Evolutionary conservation across 352 stramenopile genomes (phyloP).

Genomic region (Aphanomyces astaci): DNA sequence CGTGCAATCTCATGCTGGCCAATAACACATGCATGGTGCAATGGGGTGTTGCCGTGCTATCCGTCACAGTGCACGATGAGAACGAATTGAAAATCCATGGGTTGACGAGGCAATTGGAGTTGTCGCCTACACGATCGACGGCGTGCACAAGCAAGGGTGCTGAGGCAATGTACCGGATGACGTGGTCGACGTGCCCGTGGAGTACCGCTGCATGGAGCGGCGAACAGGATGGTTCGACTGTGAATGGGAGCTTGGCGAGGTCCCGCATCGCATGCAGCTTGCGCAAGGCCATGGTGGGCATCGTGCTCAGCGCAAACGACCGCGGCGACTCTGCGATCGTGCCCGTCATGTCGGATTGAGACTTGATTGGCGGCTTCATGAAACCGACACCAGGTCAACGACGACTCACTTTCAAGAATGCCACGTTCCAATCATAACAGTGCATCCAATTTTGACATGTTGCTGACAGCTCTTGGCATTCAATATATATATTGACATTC

Average conservation of each 20-base stretch:
- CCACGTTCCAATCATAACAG: not conserved
- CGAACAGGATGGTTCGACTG: not conserved
- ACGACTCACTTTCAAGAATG: not conserved
- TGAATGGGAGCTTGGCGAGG: not conserved
- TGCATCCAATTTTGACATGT: too few species aligned
- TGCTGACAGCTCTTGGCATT: too few species aligned
- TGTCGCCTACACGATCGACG: not conserved
- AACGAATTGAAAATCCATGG: too few species aligned
- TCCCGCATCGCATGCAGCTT: not conserved
- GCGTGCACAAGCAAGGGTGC: not conserved
- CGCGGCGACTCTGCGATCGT: not conserved
- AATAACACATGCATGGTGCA: conserved; percentile 80
- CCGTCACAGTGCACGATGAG: too few species aligned
- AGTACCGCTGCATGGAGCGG: conserved; percentile 4
- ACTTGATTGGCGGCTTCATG: not conserved
- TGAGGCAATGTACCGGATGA: not conserved
- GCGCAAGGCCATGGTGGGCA: not conserved
- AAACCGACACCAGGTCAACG: not conserved
- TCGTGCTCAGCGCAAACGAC: not conserved
- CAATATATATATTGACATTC: too few species aligned
- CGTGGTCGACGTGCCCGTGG: not conserved
- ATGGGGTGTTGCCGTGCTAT: conserved; percentile 24
- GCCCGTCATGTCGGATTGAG: not conserved
- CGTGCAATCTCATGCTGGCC: conserved; percentile 42
- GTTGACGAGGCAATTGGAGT: too few species aligned